Percentiles rank a stretch among this genome's conserved stretches.
Conservation (phyloP, 768 basidiomycete genomes). For the Psilocybe cubensis region DNA sequence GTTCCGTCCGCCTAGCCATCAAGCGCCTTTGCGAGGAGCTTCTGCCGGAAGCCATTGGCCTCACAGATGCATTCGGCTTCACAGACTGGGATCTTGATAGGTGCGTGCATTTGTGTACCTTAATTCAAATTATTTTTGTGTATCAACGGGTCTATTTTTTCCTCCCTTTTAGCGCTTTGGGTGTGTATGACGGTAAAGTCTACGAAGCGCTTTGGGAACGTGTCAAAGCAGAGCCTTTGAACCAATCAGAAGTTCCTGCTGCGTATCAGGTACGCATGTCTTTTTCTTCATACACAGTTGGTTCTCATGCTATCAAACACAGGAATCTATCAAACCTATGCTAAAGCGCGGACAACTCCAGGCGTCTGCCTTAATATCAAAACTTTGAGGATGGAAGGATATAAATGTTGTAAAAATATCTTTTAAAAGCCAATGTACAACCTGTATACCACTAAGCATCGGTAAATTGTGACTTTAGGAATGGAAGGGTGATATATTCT, state of each 20-base stretch:
- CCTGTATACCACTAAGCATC: not conserved
- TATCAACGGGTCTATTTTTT: not conserved
- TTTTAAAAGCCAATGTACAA: not conserved
- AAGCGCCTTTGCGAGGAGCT: slow-evolving; percentile 51
- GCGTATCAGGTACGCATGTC: slow-evolving; percentile 55
- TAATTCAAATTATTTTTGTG: not conserved
- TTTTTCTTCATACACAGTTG: not conserved
- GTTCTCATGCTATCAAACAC: not conserved
- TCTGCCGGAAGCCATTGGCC: slow-evolving; percentile 65
- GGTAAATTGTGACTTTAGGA: too few species aligned
- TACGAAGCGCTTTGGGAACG: slow-evolving; percentile 70
- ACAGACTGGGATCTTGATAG: slow-evolving; percentile 78
- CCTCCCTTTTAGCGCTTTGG: slow-evolving; percentile 55
- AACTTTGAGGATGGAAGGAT: too few species aligned
- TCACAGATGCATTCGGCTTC: slow-evolving; percentile 77
- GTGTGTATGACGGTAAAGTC: slow-evolving; percentile 63
- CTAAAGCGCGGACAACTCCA: slow-evolving; percentile 48
- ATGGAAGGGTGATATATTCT: too few species aligned
- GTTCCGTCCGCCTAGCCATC: slow-evolving; percentile 53
- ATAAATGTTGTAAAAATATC: not conserved
- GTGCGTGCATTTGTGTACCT: slow-evolving; percentile 31
- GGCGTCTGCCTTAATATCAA: slow-evolving; percentile 28
- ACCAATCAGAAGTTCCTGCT: slow-evolving; percentile 49
- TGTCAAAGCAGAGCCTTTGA: slow-evolving; percentile 63
- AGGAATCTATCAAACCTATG: slow-evolving; percentile 58